A percentile compares a stretch with the other conserved stretches of the same genome.
These are phyloP conservation scores for Phytopythium kandeliae DNA, from an alignment of 352 stramenopile genomes.

Conservation along the genomic window DNA sequence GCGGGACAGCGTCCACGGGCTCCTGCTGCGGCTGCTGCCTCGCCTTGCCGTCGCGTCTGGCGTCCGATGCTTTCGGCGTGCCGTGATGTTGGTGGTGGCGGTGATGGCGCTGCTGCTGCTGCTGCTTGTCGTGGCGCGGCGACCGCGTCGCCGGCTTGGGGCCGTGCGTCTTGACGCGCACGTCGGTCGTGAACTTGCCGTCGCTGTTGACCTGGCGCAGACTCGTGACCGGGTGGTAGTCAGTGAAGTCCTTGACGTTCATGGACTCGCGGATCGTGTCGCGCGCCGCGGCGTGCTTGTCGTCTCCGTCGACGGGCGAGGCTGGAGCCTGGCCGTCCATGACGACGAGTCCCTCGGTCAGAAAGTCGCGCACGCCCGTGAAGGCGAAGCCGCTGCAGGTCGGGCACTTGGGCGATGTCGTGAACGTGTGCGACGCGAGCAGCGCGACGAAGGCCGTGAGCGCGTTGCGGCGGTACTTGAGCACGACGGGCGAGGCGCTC, in stretches of 20 bases:
- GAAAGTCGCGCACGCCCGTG: conserved; percentile 71
- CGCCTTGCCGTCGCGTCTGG: conserved; percentile 4
- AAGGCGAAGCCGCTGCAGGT: conserved; percentile 73
- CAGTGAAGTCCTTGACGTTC: conserved; percentile 74
- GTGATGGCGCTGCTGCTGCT: too few species aligned
- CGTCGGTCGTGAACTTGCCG: conserved; percentile 44
- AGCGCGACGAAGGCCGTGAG: conserved; percentile 65
- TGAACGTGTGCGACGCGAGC: conserved; percentile 80
- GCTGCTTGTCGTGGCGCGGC: conserved; percentile 9
- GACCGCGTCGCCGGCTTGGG: conserved; percentile 8
- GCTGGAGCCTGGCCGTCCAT: conserved; percentile 1
- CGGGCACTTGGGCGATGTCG: conserved; percentile 68
- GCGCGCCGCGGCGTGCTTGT: conserved; percentile 10
- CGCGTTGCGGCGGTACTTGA: conserved; percentile 80
- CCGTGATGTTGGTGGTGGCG: conserved; percentile 7
- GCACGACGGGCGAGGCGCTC: conserved; percentile 62
- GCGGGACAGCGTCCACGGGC: too few species aligned
- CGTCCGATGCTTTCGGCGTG: too few species aligned
- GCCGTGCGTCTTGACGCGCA: conserved; percentile 8
- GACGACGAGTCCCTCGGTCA: conserved; percentile 35
- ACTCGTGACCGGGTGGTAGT: conserved; percentile 40
- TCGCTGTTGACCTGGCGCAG: conserved; percentile 57
- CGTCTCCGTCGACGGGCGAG: conserved; percentile 10
- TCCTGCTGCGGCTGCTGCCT: conserved; percentile 6
- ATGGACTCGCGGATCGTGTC: conserved; percentile 59